Evolutionary conservation across 164 flowering plant species (phyloP).

Genomic region (Nymphaea colorata): DNA sequence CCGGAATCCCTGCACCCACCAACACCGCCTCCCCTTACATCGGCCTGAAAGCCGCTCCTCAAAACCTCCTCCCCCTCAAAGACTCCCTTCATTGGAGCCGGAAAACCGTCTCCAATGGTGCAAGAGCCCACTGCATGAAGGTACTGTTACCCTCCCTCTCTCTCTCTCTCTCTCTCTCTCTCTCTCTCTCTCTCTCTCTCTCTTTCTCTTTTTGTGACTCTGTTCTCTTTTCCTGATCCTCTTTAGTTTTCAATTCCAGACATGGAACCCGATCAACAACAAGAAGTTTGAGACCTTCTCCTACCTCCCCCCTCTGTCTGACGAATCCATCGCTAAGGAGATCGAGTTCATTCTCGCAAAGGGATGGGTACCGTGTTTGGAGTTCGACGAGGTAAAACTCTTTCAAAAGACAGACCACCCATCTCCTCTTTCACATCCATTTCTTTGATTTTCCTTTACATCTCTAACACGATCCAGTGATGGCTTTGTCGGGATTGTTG

Average conservation of each 20-base stretch:
- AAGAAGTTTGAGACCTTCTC: conserved; percentile 68
- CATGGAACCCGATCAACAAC: conserved; percentile 61
- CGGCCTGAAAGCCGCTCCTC: conserved; percentile 22
- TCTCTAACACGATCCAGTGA: background rate
- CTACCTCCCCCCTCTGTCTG: conserved; percentile 55
- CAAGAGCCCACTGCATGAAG: conserved; percentile 55
- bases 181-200: background rate
- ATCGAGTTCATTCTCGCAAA: conserved; percentile 54
- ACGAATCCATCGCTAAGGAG: conserved; percentile 49
- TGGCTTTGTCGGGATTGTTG: background rate
- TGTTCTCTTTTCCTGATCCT: background rate
- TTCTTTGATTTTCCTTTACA: background rate
- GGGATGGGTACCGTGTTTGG: conserved; percentile 70
- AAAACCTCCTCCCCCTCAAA: conserved; percentile 21
- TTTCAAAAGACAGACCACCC: background rate
- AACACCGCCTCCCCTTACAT: conserved; percentile 13
- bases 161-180: background rate
- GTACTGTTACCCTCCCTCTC: conserved; percentile 10
- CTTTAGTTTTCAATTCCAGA: conserved; percentile 15
- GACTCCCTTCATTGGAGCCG: conserved; percentile 29
- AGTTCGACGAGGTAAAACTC: conserved; percentile 49
- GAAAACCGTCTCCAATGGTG: conserved; percentile 51
- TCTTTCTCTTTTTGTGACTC: background rate
- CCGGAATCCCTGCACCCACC: conserved; percentile 22
- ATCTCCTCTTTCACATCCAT: background rate